Conservation (phyloP, 352 stramenopile genomes). For the Aphanomyces astaci region DNA sequence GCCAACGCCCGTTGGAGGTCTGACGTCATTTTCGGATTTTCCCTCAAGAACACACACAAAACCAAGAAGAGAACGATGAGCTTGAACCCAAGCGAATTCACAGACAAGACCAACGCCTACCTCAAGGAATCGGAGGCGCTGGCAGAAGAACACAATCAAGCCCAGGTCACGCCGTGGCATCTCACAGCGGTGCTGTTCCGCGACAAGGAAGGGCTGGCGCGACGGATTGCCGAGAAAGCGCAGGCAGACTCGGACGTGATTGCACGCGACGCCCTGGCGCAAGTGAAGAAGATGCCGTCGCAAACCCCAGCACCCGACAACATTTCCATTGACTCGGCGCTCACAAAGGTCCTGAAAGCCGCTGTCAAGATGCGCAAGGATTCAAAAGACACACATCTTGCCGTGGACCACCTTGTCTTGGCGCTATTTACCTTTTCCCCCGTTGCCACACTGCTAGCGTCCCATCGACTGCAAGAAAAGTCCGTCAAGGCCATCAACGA, state of each 20-base stretch:
- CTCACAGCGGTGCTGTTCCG: constrained; percentile 59
- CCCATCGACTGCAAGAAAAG: constrained; percentile 52
- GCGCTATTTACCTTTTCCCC: constrained; percentile 60
- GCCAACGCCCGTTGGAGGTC: background rate
- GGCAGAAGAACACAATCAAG: constrained; percentile 58
- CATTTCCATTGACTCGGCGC: constrained; percentile 46
- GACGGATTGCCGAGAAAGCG: constrained; percentile 41
- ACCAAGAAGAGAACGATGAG: background rate
- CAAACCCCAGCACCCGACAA: constrained; percentile 67
- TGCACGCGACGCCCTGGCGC: constrained; percentile 33
- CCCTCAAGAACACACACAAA: background rate
- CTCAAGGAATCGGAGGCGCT: constrained; percentile 39
- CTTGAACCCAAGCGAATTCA: constrained; percentile 69
- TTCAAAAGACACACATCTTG: constrained; percentile 68
- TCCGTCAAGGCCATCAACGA: constrained; percentile 62
- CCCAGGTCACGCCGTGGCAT: constrained; percentile 69
- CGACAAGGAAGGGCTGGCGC: constrained; percentile 50
- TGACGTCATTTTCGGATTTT: constrained; percentile 6
- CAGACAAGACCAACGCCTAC: constrained; percentile 68
- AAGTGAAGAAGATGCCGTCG: constrained; percentile 59
- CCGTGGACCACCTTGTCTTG: constrained; percentile 61
- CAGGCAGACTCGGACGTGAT: constrained; percentile 45
- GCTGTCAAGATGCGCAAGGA: constrained; percentile 76
- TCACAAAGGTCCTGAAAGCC: constrained; percentile 76
- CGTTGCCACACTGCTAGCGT: constrained; percentile 50